phyloP scores from a whole-genome alignment of 805 yeast species.

The Ogataea zsoltii region DNA sequence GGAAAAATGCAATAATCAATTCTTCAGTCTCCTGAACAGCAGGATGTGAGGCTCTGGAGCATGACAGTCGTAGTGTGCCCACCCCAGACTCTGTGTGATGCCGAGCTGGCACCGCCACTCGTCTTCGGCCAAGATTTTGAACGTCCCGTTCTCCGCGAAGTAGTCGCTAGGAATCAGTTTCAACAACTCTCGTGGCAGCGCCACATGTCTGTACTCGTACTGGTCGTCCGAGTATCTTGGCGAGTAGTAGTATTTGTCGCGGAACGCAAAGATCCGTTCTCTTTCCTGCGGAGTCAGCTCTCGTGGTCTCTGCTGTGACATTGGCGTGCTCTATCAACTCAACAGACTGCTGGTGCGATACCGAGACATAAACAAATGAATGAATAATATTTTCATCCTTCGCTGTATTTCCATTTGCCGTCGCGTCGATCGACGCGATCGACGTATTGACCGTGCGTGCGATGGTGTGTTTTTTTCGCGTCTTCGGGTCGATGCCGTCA shows the following conservation, averaged over 20 bases:
- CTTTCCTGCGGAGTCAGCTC: constrained; percentile 80
- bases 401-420: not conserved
- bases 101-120: constrained; percentile 97
- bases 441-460: too few species aligned
- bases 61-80: constrained; percentile 98
- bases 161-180: constrained; percentile 93
- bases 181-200: constrained; percentile 93
- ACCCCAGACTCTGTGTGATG: constrained; percentile 93
- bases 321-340: too few species aligned
- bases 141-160: constrained; percentile 91
- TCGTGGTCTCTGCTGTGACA: constrained; percentile 49
- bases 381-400: not conserved
- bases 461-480: not conserved
- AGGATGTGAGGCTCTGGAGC: constrained; percentile 98
- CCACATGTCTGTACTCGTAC: constrained; percentile 93
- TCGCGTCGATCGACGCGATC: constrained; percentile 1
- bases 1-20: constrained; percentile 6
- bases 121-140: constrained; percentile 86
- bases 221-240: constrained; percentile 91
- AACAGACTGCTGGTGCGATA: not conserved
- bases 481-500: not conserved
- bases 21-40: constrained; percentile 69
- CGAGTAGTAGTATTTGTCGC: constrained; percentile 91
- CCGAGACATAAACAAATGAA: not conserved
- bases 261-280: constrained; percentile 84